Evolutionary conservation across 2,329 filamentous ascomycete genomes (phyloP).

Genomic region (Ophiostoma sp.): DNA sequence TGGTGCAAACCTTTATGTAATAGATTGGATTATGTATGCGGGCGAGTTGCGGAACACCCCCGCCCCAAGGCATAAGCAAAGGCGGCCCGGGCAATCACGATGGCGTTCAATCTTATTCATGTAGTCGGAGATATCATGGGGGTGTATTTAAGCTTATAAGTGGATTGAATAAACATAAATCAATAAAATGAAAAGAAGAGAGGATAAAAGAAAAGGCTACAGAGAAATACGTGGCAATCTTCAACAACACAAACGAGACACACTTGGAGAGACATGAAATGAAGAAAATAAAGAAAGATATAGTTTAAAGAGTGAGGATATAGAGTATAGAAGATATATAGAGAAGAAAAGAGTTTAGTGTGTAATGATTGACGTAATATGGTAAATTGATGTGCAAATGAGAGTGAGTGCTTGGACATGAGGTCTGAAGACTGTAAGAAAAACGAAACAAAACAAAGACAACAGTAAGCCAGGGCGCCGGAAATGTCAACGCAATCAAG

Average conservation of each 20-base stretch:
- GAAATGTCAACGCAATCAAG: background rate
- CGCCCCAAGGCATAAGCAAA: too few relatives aligned
- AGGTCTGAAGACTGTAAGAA: background rate
- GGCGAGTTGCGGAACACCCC: too few relatives aligned
- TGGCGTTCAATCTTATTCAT: too few relatives aligned
- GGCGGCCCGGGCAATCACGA: too few relatives aligned
- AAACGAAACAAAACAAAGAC: background rate
- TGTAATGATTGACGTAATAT: constrained; percentile 5
- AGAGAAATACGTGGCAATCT: background rate
- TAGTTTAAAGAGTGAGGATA: background rate
- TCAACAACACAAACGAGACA: background rate
- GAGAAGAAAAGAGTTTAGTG: background rate
- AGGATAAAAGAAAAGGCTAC: too few relatives aligned
- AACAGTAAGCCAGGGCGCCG: background rate
- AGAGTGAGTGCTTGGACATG: background rate
- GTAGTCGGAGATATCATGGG: background rate
- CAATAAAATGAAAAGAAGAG: background rate
- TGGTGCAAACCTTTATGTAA: constrained; percentile 1
- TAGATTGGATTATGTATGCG: background rate
- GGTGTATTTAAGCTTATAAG: background rate
- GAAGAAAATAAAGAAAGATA: constrained; percentile 1
- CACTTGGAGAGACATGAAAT: background rate
- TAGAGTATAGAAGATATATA: background rate
- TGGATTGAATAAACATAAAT: background rate
- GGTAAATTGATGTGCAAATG: constrained; percentile 1